Evolutionary conservation across 2,329 filamentous ascomycete genomes (phyloP), one percentile per base, ranked within the genome.

Genomic region (Penicillium sp.): DNA sequence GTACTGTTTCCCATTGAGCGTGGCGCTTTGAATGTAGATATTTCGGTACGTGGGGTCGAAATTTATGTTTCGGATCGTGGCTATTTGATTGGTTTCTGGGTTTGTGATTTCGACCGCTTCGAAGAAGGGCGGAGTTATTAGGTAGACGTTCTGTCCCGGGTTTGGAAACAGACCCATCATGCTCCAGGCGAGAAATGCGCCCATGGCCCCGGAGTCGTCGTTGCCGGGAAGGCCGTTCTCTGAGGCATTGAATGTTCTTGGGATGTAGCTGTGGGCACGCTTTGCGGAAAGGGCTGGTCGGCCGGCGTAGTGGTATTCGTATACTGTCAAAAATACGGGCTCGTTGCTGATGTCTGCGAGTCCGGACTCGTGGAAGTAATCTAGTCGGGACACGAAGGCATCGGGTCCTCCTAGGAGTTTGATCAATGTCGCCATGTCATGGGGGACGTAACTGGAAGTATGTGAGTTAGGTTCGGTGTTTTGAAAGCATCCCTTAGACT

Each of bases 91-190:
- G 0, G 85, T 88, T 21, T 82, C 71, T 0, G 81, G 81, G 55
- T 82, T 82, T 7, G 75, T 84, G 52, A 89, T 77, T 44, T 80
- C 81, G 1, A 89, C 78, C 22, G 77, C 75, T 56, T 81, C 76
- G 62, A 90, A 90, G 65, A 84, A 90, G 0, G 87, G 87, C 1
- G 87, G 84, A 1, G 76, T 87, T 61, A 90, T 87, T 14, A 89
- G 79, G 63, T 89, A 89, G 1, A 89, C 85, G 59, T 88, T 77
- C 65, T 90, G 87, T 0, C 87, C 87, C 0, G 86, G 80, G 53
- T 88, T 86, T 0, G 87, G 87, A 69, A 88, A 90, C 8, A 90
- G 73, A 0, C 87, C 87, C 78, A 90, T 84, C 87, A 90, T 89
- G 11, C 81, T 76, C 21, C 89, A 83, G 0, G 85, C 84, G 2